phyloP scores from a whole-genome alignment of 768 basidiomycete genomes.

The Candolleomyces eurysporus region DNA sequence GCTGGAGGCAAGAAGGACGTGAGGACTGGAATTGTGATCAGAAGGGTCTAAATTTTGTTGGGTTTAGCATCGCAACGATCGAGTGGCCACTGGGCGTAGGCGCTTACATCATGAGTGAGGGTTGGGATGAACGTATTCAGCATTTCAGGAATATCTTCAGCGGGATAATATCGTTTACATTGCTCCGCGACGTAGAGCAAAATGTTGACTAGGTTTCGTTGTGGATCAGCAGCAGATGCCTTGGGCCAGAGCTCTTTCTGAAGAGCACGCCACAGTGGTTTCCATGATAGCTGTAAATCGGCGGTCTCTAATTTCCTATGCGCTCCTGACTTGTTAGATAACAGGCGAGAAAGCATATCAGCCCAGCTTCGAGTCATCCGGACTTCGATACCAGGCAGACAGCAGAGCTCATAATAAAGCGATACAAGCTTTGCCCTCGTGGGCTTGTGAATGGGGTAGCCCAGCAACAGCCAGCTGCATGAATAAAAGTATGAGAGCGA shows the following conservation, averaged over 20 bases:
- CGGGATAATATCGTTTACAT: slow-evolving; percentile 67
- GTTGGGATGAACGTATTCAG: slow-evolving; percentile 68
- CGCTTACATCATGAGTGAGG: slow-evolving; percentile 64
- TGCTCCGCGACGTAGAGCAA: slow-evolving; percentile 72
- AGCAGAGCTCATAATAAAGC: slow-evolving; percentile 76
- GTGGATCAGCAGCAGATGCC: slow-evolving; percentile 53
- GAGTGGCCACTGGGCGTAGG: slow-evolving; percentile 2
- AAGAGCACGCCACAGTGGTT: slow-evolving; percentile 71
- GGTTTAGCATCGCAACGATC: neutral
- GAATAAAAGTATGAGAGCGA: neutral
- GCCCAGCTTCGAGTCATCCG: slow-evolving; percentile 73
- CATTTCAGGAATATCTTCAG: slow-evolving; percentile 67
- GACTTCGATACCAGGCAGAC: slow-evolving; percentile 74
- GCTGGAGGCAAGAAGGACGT: slow-evolving; percentile 76
- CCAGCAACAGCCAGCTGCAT: slow-evolving; percentile 75
- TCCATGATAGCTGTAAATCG: slow-evolving; percentile 73
- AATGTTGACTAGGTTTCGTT: slow-evolving; percentile 69
- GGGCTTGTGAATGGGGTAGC: slow-evolving; percentile 69
- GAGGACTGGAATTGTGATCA: slow-evolving; percentile 73
- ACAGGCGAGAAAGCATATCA: slow-evolving; percentile 71
- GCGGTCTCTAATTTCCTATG: slow-evolving; percentile 63
- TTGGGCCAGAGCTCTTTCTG: slow-evolving; percentile 77
- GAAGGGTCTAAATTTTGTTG: slow-evolving; percentile 44
- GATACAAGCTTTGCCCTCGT: slow-evolving; percentile 71
- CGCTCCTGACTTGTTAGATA: slow-evolving; percentile 61